These are phyloP conservation scores for Russula earlei DNA, from an alignment of 768 basidiomycete species.

Conservation along the genomic window DNA sequence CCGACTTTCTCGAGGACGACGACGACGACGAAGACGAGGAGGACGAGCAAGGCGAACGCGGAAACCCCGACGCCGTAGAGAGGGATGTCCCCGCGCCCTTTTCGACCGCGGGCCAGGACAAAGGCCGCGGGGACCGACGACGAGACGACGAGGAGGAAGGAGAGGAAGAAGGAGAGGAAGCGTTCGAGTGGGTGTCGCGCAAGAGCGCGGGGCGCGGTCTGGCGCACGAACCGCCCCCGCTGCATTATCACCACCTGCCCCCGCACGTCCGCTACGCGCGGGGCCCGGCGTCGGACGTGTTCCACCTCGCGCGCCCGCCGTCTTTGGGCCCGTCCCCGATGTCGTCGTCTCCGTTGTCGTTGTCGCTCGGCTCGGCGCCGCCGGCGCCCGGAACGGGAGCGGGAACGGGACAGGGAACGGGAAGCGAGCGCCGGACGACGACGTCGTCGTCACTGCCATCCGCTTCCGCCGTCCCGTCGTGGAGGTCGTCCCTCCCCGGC, in stretches of 20 bases:
- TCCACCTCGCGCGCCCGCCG: slow-evolving; percentile 37
- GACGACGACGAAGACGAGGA: slow-evolving; percentile 60
- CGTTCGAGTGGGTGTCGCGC: slow-evolving; percentile 74
- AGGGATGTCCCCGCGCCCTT: too few species aligned
- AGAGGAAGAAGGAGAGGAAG: slow-evolving; percentile 46
- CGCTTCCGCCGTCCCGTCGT: slow-evolving; percentile 27
- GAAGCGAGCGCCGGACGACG: slow-evolving; percentile 24
- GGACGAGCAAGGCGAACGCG: too few species aligned
- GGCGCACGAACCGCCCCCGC: slow-evolving; percentile 41
- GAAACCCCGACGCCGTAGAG: too few species aligned
- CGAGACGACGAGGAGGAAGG: slow-evolving; percentile 54
- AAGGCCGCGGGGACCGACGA: too few species aligned
- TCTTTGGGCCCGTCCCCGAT: slow-evolving; percentile 30
- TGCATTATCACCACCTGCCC: slow-evolving; percentile 63
- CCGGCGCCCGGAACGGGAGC: not conserved
- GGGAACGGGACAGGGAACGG: too few species aligned
- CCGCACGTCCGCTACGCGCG: slow-evolving; percentile 64
- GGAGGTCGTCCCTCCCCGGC: slow-evolving; percentile 22
- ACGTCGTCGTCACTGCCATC: slow-evolving; percentile 18
- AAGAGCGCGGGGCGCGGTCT: slow-evolving; percentile 48
- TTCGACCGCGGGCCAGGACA: too few species aligned
- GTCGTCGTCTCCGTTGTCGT: not conserved
- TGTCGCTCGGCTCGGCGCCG: not conserved
- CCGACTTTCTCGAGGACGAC: slow-evolving; percentile 82
- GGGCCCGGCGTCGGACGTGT: slow-evolving; percentile 48